Conservation (phyloP, 1,284 basidiomycete genomes). For the Microbotryum silenes-acaulis region DNA sequence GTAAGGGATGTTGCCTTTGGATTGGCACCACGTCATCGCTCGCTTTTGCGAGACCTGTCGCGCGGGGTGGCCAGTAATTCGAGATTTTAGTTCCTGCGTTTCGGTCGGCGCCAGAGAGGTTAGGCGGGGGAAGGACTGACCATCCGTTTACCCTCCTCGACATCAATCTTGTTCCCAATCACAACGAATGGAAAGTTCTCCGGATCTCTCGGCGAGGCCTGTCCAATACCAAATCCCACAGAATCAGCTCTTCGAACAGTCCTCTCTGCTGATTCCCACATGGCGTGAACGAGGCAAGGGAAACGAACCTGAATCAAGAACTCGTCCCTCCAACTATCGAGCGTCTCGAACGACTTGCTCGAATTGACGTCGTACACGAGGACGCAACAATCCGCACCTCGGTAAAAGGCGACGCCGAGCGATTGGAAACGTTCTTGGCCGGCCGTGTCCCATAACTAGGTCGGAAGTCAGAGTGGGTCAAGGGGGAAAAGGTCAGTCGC, state of each 20-base stretch:
- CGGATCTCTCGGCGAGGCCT: slow-evolving; percentile 95
- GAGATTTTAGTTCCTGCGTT: too few species aligned
- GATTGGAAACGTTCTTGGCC: slow-evolving; percentile 99
- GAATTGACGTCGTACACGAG: slow-evolving; percentile 99
- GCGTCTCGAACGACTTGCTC: slow-evolving; percentile 93
- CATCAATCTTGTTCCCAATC: slow-evolving; percentile 98
- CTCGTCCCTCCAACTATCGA: slow-evolving; percentile 95
- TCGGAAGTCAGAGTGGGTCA: background rate
- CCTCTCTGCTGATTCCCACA: too few species aligned
- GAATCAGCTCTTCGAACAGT: too few species aligned
- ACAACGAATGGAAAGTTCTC: slow-evolving; percentile 99
- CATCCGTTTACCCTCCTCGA: slow-evolving; percentile 97
- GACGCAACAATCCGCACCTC: slow-evolving; percentile 98
- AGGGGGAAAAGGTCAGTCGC: background rate
- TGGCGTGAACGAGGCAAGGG: background rate
- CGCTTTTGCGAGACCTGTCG: slow-evolving; percentile 92
- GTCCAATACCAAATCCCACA: background rate
- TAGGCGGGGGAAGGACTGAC: slow-evolving; percentile 46
- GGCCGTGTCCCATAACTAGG: slow-evolving; percentile 94
- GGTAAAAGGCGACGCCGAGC: slow-evolving; percentile 96
- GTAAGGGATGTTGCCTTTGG: slow-evolving; percentile 99
- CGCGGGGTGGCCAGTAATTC: background rate
- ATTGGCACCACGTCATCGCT: slow-evolving; percentile 99
- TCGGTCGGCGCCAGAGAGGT: background rate
- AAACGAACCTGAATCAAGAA: slow-evolving; percentile 68